These are phyloP conservation scores for Claviceps quebecensis DNA, from an alignment of 2,329 filamentous ascomycete species.

Conservation along the genomic window DNA sequence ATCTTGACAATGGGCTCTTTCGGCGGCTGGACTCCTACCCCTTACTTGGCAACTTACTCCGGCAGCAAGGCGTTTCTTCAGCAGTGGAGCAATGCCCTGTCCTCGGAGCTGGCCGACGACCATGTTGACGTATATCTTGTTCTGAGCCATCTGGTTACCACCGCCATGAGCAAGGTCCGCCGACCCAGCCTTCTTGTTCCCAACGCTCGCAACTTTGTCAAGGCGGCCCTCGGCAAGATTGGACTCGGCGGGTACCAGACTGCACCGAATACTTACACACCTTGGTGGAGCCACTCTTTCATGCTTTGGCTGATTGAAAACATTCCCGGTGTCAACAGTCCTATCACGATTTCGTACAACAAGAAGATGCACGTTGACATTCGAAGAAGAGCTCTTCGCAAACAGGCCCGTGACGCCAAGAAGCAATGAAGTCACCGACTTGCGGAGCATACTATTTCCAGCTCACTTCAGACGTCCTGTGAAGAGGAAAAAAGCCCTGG, in stretches of 20 bases:
- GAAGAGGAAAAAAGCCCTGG: not conserved
- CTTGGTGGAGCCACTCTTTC: slow-evolving; percentile 82
- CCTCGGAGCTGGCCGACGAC: slow-evolving; percentile 64
- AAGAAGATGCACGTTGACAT: slow-evolving; percentile 69
- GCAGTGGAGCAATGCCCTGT: slow-evolving; percentile 82
- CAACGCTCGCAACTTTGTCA: slow-evolving; percentile 69
- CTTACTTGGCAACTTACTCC: slow-evolving; percentile 87
- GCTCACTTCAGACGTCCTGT: not conserved
- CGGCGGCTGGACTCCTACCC: slow-evolving; percentile 81
- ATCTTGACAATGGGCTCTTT: slow-evolving; percentile 97
- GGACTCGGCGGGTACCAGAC: slow-evolving; percentile 67
- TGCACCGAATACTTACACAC: slow-evolving; percentile 73
- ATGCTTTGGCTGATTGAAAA: slow-evolving; percentile 72
- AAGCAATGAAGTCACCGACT: slow-evolving; percentile 29
- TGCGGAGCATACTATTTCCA: not conserved
- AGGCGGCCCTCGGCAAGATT: slow-evolving; percentile 63
- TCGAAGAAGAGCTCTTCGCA: slow-evolving; percentile 65
- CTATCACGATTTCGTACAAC: slow-evolving; percentile 35
- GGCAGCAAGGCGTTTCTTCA: slow-evolving; percentile 97
- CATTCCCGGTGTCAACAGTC: slow-evolving; percentile 35
- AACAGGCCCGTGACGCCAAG: slow-evolving; percentile 71
- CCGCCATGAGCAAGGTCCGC: slow-evolving; percentile 93
- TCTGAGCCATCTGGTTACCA: slow-evolving; percentile 84
- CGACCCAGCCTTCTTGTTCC: slow-evolving; percentile 66
- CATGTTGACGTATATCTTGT: slow-evolving; percentile 85